These are phyloP conservation scores for Kandelia obovata DNA, from an alignment of 345 rosid genomes.

Conservation along the genomic window DNA sequence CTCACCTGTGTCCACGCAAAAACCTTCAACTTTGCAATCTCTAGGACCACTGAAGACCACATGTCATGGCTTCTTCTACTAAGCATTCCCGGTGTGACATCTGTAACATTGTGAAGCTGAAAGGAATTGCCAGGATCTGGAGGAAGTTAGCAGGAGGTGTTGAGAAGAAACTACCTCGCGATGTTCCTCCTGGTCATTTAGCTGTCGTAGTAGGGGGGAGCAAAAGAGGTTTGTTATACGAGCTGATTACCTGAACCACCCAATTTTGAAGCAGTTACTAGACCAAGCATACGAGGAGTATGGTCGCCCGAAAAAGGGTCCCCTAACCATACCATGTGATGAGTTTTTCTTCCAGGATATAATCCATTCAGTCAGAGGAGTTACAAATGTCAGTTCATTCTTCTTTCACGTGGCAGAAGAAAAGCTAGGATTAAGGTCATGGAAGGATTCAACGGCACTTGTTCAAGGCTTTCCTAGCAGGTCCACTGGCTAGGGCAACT, in stretches of 20 bases:
- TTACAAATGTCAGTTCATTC: constrained; percentile 4
- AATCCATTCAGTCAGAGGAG: constrained; percentile 17
- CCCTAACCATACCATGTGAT: constrained; percentile 31
- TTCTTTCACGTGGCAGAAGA: constrained; percentile 7
- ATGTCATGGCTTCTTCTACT: constrained; percentile 17
- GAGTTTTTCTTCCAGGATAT: constrained; percentile 32
- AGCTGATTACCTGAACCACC: constrained; percentile 34
- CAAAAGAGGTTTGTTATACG: constrained; percentile 26
- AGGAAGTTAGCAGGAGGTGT: constrained; percentile 21
- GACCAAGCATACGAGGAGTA: constrained; percentile 30
- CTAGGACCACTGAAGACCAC: not conserved
- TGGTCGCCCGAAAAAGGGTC: constrained; percentile 25
- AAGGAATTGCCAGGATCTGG: constrained; percentile 18
- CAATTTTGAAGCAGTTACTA: constrained; percentile 31
- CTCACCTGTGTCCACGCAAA: not conserved
- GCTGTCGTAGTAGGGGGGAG: constrained; percentile 33
- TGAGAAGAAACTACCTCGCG: constrained; percentile 24
- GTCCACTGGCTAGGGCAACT: constrained; percentile 5
- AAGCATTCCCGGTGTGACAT: constrained; percentile 16
- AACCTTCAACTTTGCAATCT: not conserved
- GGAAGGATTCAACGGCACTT: constrained; percentile 15
- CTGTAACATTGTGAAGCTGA: constrained; percentile 31
- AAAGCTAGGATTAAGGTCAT: constrained; percentile 5
- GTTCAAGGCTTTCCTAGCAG: constrained; percentile 12
- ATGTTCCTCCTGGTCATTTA: constrained; percentile 34